phyloP scores from a whole-genome alignment of 805 yeast genomes.

The Jamesozyma gamospora region DNA sequence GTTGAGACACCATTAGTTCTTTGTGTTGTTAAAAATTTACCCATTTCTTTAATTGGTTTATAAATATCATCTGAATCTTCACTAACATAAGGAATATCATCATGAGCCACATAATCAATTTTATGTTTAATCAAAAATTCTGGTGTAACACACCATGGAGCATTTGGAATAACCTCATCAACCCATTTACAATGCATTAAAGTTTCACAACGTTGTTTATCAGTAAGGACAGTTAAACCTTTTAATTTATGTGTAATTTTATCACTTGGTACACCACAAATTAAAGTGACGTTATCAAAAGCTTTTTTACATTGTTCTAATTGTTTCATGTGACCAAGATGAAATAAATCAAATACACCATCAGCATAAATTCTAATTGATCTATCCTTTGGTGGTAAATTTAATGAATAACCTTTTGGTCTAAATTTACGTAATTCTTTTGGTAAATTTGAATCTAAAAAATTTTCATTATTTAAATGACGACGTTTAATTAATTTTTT shows the following conservation, averaged over 20 bases:
- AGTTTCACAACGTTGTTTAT: constrained; percentile 84
- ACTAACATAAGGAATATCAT: constrained; percentile 88
- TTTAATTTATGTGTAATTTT: constrained; percentile 82
- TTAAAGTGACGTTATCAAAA: constrained; percentile 71
- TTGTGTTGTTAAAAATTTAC: constrained; percentile 88
- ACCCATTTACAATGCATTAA: constrained; percentile 93
- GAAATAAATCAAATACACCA: constrained; percentile 95
- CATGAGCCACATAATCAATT: constrained; percentile 96
- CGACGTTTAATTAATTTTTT: constrained; percentile 10
- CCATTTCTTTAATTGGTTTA: constrained; percentile 80
- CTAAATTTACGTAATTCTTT: constrained; percentile 64
- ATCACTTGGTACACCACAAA: constrained; percentile 89
- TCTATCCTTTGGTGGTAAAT: constrained; percentile 74
- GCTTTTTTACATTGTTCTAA: constrained; percentile 93
- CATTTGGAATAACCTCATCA: constrained; percentile 87
- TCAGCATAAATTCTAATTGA: constrained; percentile 95
- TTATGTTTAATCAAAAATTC: constrained; percentile 69
- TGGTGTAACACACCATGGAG: constrained; percentile 91
- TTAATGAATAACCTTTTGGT: constrained; percentile 69
- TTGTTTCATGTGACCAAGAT: constrained; percentile 96
- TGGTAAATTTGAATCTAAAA: constrained; percentile 55
- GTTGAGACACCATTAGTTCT: constrained; percentile 96
- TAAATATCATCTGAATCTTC: constrained; percentile 88
- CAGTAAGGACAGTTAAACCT: constrained; percentile 86
- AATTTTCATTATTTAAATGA: constrained; percentile 36